Evolutionary conservation across 805 yeast genomes (phyloP).

Genomic region (Soucietia sequanensis): DNA sequence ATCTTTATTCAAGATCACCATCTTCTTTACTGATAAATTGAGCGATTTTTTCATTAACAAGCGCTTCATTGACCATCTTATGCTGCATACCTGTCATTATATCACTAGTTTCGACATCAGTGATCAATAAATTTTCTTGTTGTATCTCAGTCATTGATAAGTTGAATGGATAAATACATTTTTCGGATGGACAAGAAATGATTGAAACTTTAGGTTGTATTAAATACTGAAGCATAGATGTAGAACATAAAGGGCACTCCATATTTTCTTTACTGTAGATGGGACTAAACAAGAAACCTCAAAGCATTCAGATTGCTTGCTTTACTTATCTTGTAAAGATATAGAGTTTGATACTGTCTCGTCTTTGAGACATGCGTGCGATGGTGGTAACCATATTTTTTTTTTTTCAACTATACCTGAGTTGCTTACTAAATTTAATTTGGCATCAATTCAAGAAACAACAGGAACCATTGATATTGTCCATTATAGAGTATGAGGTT

Average conservation of each 20-base stretch:
- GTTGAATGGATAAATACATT: constrained; percentile 34
- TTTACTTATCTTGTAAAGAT: too few relatives aligned
- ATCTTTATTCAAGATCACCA: constrained; percentile 1
- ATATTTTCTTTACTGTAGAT: constrained; percentile 6
- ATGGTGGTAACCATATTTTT: too few relatives aligned
- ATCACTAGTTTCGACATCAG: constrained; percentile 18
- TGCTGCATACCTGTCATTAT: constrained; percentile 24
- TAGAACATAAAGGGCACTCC: constrained; percentile 29
- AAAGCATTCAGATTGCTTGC: too few relatives aligned
- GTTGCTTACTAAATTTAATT: too few relatives aligned
- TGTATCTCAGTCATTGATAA: constrained; percentile 26
- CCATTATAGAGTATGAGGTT: constrained; percentile 43
- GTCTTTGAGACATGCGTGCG: too few relatives aligned
- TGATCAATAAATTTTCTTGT: constrained; percentile 17
- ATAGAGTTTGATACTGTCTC: too few relatives aligned
- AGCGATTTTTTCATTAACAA: constrained; percentile 24
- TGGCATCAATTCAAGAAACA: too few relatives aligned
- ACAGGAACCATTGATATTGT: too few relatives aligned
- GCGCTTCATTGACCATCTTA: constrained; percentile 22
- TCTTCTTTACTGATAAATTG: constrained; percentile 23
- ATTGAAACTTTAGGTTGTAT: constrained; percentile 25
- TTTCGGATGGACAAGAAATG: constrained; percentile 25
- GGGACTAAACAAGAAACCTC: neutral
- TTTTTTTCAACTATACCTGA: too few relatives aligned
- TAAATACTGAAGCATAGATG: constrained; percentile 21